These are phyloP conservation scores for Pythium angustatum DNA, from an alignment of 352 stramenopile species.

Conservation along the genomic window DNA sequence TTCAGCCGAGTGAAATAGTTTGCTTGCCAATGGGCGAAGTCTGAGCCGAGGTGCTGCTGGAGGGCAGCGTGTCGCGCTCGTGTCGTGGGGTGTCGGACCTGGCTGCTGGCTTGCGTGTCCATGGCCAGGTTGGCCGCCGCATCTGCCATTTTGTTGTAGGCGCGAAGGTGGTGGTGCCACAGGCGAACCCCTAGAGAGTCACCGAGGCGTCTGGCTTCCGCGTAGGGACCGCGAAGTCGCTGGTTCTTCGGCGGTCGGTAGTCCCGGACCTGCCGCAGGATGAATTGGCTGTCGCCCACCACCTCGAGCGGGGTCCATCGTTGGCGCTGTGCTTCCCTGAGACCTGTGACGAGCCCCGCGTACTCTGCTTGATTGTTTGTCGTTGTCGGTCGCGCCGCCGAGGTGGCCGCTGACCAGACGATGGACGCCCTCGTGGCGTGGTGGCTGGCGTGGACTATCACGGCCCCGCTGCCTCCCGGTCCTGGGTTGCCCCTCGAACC, in stretches of 20 bases:
- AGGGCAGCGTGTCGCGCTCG: not conserved
- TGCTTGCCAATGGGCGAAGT: not conserved
- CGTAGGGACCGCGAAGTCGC: not conserved
- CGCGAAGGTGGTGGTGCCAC: not conserved
- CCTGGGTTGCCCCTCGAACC: no score
- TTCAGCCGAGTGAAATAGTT: no score
- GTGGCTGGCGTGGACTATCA: no score
- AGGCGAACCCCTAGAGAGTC: not conserved
- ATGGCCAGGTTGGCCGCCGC: not conserved
- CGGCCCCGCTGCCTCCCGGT: no score
- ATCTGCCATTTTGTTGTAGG: not conserved
- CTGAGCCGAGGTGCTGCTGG: not conserved
- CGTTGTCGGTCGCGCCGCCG: no score
- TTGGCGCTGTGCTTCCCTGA: not conserved
- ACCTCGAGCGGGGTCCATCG: not conserved
- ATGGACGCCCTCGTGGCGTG: no score
- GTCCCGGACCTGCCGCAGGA: not conserved
- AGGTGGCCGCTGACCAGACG: no score
- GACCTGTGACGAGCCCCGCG: not conserved
- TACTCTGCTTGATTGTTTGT: not conserved
- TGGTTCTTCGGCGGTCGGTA: not conserved
- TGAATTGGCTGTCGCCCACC: not conserved
- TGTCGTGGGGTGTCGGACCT: not conserved
- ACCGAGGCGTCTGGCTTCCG: no score
- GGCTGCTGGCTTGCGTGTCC: not conserved